Conservation (phyloP, 139 green algal genomes). For the Micromonas pusilla region DNA sequence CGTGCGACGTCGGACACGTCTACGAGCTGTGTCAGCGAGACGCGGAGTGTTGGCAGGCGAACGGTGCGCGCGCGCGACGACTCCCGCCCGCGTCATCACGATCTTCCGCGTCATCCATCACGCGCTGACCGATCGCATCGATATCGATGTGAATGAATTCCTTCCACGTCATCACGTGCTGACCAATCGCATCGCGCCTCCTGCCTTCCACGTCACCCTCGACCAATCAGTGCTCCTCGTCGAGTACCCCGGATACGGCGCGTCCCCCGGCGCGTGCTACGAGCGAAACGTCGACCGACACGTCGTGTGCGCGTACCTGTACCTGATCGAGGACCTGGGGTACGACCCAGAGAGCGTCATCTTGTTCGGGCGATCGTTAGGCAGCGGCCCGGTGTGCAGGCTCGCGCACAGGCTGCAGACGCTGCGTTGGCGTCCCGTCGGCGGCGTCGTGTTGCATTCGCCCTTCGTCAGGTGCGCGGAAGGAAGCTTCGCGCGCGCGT, state of each 20-base stretch:
- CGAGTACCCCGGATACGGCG: conserved; percentile 5
- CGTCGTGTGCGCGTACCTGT: conserved; percentile 2
- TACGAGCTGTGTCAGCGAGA: conserved; percentile 6
- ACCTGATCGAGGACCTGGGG: background rate
- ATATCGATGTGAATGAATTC: too few species aligned
- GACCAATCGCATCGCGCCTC: too few species aligned
- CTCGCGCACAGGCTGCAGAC: background rate
- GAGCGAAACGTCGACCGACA: conserved; percentile 1
- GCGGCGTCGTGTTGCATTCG: conserved; percentile 3
- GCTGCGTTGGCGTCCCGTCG: background rate
- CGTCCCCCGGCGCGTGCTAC: background rate
- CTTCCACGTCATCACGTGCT: too few species aligned
- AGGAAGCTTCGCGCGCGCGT: too few species aligned
- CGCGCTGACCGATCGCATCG: too few species aligned
- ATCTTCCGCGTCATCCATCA: too few species aligned
- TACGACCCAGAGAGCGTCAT: background rate
- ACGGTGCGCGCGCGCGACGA: too few species aligned
- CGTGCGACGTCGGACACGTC: conserved; percentile 9
- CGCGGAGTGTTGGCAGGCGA: conserved; percentile 11
- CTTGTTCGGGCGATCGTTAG: background rate
- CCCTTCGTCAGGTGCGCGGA: background rate
- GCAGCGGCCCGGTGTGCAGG: background rate
- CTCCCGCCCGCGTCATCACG: too few species aligned
- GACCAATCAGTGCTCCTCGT: conserved; percentile 3
- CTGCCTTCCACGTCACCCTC: too few species aligned